Evolutionary conservation across 345 rosid species (phyloP).

Genomic region (Excoecaria agallocha): DNA sequence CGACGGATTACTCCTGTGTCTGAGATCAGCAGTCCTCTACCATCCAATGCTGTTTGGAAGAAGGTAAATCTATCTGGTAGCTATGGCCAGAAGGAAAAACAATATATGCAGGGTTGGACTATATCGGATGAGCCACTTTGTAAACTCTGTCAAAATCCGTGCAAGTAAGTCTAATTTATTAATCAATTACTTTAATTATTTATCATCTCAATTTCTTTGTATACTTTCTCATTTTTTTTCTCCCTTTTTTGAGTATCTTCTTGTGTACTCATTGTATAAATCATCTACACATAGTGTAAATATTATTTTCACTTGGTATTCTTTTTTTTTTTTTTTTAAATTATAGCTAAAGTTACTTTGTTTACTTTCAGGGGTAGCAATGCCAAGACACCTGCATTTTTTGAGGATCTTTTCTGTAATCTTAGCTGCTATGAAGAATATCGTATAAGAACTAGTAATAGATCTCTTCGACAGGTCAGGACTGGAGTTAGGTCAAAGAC

Average conservation of each 20-base stretch:
- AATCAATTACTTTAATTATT: constrained; percentile 14
- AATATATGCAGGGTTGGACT: constrained; percentile 84
- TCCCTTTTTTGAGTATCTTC: not conserved
- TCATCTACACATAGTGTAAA: not conserved
- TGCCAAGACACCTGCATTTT: constrained; percentile 78
- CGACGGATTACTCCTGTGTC: constrained; percentile 64
- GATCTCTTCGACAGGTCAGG: constrained; percentile 77
- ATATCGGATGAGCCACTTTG: constrained; percentile 74
- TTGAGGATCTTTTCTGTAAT: constrained; percentile 92
- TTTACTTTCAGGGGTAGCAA: constrained; percentile 53
- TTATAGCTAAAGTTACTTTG: not conserved
- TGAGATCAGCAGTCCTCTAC: constrained; percentile 72
- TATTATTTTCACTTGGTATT: constrained; percentile 2
- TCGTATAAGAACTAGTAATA: constrained; percentile 72
- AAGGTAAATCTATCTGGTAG: constrained; percentile 52
- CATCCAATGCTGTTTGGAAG: constrained; percentile 74
- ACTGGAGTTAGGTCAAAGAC: not conserved
- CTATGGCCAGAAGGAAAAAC: constrained; percentile 58
- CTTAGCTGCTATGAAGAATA: constrained; percentile 86
- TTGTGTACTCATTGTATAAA: not conserved
- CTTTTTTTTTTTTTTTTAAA: not conserved
- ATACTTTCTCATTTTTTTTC: not conserved
- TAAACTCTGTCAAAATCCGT: constrained; percentile 81
- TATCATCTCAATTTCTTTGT: not conserved
- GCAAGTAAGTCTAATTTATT: constrained; percentile 54